phyloP scores from a whole-genome alignment of 1,139 yeast species.

The Kurtzmaniella quercitrusa region DNA sequence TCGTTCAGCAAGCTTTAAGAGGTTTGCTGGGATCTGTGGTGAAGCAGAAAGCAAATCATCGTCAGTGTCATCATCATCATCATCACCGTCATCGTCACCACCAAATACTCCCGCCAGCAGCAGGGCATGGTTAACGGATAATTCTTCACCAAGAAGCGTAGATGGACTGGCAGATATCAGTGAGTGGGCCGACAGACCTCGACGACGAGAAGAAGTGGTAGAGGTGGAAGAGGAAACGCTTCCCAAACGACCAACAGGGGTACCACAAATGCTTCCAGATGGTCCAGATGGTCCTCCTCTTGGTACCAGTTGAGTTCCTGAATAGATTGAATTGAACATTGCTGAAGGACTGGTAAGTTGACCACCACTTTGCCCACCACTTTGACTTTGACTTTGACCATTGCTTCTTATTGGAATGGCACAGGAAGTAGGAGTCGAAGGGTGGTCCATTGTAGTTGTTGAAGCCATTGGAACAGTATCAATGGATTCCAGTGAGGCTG shows the following conservation, averaged over 20 bases:
- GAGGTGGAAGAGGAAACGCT: too few species aligned
- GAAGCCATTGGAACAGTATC: background rate
- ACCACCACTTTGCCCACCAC: background rate
- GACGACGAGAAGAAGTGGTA: background rate
- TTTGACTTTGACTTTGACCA: background rate
- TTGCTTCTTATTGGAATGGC: background rate
- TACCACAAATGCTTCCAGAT: background rate
- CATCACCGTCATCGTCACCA: constrained; percentile 34
- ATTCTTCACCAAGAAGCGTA: background rate
- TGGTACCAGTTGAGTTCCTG: background rate
- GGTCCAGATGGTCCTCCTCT: too few species aligned
- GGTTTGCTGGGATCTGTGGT: constrained; percentile 63
- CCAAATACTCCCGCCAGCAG: constrained; percentile 15
- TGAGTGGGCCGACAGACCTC: background rate
- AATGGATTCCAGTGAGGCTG: background rate
- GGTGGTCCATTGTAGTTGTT: background rate
- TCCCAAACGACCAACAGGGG: background rate
- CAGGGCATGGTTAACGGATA: background rate
- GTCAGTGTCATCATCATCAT: constrained; percentile 44
- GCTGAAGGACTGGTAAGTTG: background rate
- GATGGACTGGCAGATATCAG: background rate
- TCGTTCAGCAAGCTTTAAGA: constrained; percentile 52
- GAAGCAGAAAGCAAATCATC: constrained; percentile 56
- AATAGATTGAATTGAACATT: background rate
- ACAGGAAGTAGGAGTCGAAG: background rate